phyloP scores from a whole-genome alignment of 768 basidiomycete genomes.

The Lentinula lateritia region DNA sequence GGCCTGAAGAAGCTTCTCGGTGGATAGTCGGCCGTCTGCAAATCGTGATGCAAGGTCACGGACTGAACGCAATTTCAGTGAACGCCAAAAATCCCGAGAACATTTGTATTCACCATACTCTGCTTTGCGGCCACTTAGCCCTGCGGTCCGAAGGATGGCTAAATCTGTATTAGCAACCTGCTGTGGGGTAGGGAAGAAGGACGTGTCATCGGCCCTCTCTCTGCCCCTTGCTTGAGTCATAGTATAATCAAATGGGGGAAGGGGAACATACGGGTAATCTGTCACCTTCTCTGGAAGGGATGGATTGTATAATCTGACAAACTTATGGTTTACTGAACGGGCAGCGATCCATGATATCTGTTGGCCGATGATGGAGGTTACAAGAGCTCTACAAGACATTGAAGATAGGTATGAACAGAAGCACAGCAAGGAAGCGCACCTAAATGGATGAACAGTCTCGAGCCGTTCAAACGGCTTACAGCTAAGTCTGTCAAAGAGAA shows the following conservation, averaged over 20 bases:
- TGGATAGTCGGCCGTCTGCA: constrained; percentile 72
- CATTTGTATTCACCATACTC: constrained; percentile 65
- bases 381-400: constrained; percentile 48
- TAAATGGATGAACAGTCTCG: constrained; percentile 78
- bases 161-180: constrained; percentile 62
- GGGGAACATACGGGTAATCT: constrained; percentile 39
- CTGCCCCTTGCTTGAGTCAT: constrained; percentile 6
- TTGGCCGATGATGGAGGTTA: constrained; percentile 69
- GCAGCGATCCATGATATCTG: constrained; percentile 89
- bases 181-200: constrained; percentile 67
- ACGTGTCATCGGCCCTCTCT: constrained; percentile 14
- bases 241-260: constrained; percentile 7
- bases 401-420: neutral
- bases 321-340: constrained; percentile 74
- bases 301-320: constrained; percentile 70
- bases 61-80: constrained; percentile 36
- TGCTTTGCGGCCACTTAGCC: constrained; percentile 79
- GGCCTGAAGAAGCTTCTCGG: constrained; percentile 62
- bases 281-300: constrained; percentile 63
- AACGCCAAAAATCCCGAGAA: neutral
- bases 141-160: constrained; percentile 59
- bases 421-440: constrained; percentile 32
- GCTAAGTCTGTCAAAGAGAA: constrained; percentile 55
- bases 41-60: constrained; percentile 77
- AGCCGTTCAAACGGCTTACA: constrained; percentile 77